These are phyloP conservation scores for Rhytidiadelphus loreus DNA, from an alignment of 225 moss, liverwort and hornwort species.

Conservation along the genomic window DNA sequence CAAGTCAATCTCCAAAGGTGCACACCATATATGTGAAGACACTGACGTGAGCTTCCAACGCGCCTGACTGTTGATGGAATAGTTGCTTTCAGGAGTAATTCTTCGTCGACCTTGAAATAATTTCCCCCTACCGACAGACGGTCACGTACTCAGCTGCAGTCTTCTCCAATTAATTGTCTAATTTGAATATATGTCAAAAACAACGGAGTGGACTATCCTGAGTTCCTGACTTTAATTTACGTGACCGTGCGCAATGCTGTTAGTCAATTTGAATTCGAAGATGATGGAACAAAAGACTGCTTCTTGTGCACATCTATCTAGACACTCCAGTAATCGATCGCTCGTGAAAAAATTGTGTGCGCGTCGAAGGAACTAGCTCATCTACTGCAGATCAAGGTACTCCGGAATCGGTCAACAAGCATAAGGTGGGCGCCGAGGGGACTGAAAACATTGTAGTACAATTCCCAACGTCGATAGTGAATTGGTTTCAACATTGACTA, in stretches of 20 bases:
- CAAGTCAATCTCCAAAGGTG: not conserved
- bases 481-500: not conserved
- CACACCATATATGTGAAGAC: not conserved
- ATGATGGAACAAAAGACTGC: not conserved
- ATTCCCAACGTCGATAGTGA: not conserved
- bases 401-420: not conserved
- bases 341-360: not conserved
- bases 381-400: not conserved
- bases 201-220: not conserved
- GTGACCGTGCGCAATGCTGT: not conserved
- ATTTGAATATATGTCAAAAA: not conserved
- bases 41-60: not conserved
- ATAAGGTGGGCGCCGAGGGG: not conserved
- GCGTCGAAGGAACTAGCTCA: not conserved
- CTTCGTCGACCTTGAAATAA: no score
- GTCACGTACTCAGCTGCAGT: not conserved
- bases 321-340: not conserved
- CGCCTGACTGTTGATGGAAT: not conserved
- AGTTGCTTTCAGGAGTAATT: not conserved
- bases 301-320: not conserved
- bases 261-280: no score
- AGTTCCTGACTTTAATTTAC: not conserved
- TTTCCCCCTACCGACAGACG: not conserved
- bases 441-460: not conserved
- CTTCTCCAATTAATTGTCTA: not conserved